A percentile compares a stretch with the other conserved stretches of the same genome.
These are phyloP conservation scores for Akanthomyces muscarius DNA, from an alignment of 2,329 filamentous ascomycete species.

Conservation along the genomic window DNA sequence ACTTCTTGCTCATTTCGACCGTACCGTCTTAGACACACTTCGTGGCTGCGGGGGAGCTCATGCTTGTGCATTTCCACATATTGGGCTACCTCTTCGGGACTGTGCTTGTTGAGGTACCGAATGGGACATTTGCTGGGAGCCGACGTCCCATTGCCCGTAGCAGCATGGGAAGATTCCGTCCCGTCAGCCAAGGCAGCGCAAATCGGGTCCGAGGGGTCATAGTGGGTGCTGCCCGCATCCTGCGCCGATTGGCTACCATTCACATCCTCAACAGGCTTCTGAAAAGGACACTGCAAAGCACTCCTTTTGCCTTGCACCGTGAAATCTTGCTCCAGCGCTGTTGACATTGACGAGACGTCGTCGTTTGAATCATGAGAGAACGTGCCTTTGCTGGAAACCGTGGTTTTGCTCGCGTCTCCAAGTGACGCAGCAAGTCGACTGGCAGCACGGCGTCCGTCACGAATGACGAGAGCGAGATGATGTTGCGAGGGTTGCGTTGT, in stretches of 20 bases:
- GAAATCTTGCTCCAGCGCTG: slow-evolving; percentile 80
- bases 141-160: slow-evolving; percentile 46
- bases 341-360: slow-evolving; percentile 55
- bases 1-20: slow-evolving; percentile 83
- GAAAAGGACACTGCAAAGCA: slow-evolving; percentile 77
- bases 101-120: slow-evolving; percentile 85
- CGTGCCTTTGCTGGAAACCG: slow-evolving; percentile 46
- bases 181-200: slow-evolving; percentile 62
- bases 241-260: slow-evolving; percentile 25
- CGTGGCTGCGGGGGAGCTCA: slow-evolving; percentile 87
- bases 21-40: slow-evolving; percentile 85
- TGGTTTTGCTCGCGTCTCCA: slow-evolving; percentile 49
- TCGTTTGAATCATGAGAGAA: slow-evolving; percentile 42
- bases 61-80: slow-evolving; percentile 97
- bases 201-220: slow-evolving; percentile 55
- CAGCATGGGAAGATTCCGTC: slow-evolving; percentile 39
- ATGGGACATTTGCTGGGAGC: slow-evolving; percentile 75
- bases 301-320: slow-evolving; percentile 81
- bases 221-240: slow-evolving; percentile 31
- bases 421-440: slow-evolving; percentile 45
- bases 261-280: slow-evolving; percentile 37
- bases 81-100: slow-evolving; percentile 85
- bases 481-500: slow-evolving; percentile 40
- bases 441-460: slow-evolving; percentile 59
- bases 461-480: slow-evolving; percentile 59